These are phyloP conservation scores for Mortierella alpina DNA, from an alignment of 192 early-diverging fungal genomes.

Conservation along the genomic window DNA sequence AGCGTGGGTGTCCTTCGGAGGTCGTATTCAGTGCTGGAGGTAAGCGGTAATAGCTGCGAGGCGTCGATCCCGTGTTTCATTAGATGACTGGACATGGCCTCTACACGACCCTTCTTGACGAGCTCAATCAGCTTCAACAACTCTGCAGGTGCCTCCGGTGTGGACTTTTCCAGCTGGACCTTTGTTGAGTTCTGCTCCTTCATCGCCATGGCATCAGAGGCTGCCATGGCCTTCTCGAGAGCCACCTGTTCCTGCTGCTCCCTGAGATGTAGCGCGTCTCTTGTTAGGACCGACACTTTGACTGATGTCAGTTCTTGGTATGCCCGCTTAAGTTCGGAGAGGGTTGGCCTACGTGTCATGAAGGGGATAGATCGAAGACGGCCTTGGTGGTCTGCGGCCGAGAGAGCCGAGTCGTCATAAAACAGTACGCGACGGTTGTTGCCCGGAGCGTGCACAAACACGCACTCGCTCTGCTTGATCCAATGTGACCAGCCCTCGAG, in stretches of 20 bases:
- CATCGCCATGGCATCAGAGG: constrained; percentile 13
- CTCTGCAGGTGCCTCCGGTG: constrained; percentile 36
- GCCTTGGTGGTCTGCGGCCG: constrained; percentile 29
- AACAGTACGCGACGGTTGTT: constrained; percentile 66
- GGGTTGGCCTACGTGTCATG: constrained; percentile 56
- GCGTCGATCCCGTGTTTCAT: constrained; percentile 60
- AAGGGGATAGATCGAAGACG: constrained; percentile 52
- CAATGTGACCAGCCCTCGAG: constrained; percentile 76
- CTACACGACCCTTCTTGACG: constrained; percentile 70
- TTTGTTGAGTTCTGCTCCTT: constrained; percentile 3
- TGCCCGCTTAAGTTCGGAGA: constrained; percentile 74
- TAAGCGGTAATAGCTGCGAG: constrained; percentile 38
- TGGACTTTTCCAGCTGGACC: background rate
- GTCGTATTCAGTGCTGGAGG: constrained; percentile 52
- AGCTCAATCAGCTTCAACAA: constrained; percentile 68
- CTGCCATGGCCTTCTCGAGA: constrained; percentile 14
- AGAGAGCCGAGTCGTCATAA: constrained; percentile 61
- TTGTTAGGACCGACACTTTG: constrained; percentile 60
- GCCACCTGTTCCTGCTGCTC: constrained; percentile 48
- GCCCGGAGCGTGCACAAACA: constrained; percentile 84
- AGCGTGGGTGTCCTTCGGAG: constrained; percentile 65
- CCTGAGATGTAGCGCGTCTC: constrained; percentile 26
- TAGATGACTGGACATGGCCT: constrained; percentile 66
- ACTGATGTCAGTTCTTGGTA: constrained; percentile 73
- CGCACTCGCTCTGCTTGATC: constrained; percentile 67